phyloP scores from a whole-genome alignment of 2,329 filamentous ascomycete genomes.

The Ceratocystis diversiconidia region DNA sequence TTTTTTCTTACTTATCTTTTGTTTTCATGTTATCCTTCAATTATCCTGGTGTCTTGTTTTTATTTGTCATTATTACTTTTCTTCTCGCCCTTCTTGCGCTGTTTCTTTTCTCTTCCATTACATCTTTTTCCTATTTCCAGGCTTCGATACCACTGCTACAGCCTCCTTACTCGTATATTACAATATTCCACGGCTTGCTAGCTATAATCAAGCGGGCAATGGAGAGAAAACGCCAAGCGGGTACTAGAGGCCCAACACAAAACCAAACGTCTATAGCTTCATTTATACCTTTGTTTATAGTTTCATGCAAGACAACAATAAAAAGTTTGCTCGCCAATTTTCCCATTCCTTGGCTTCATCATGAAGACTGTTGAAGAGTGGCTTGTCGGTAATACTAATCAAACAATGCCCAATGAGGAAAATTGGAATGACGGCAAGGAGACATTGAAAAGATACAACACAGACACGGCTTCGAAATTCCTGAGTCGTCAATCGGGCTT shows the following conservation, averaged over 20 bases:
- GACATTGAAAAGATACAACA: too few species aligned
- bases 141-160: neutral
- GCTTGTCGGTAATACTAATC: too few species aligned
- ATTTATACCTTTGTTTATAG: neutral
- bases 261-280: neutral
- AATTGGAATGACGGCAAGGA: neutral
- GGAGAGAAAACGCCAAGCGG: neutral
- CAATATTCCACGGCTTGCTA: neutral
- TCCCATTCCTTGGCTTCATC: too few species aligned
- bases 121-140: neutral
- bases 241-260: neutral
- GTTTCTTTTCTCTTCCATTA: neutral
- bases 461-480: too few species aligned
- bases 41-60: neutral
- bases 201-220: neutral
- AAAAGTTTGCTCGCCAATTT: too few species aligned
- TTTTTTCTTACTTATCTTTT: too few species aligned
- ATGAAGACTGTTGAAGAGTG: too few species aligned
- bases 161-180: neutral
- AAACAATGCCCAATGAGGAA: neutral
- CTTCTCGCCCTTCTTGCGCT: neutral
- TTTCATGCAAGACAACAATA: neutral
- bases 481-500: too few species aligned
- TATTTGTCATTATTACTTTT: neutral
- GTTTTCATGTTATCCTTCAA: neutral